Base-by-base conservation (phyloP, 805 yeast species). In the Suhomyces xylopsoci region DNA sequence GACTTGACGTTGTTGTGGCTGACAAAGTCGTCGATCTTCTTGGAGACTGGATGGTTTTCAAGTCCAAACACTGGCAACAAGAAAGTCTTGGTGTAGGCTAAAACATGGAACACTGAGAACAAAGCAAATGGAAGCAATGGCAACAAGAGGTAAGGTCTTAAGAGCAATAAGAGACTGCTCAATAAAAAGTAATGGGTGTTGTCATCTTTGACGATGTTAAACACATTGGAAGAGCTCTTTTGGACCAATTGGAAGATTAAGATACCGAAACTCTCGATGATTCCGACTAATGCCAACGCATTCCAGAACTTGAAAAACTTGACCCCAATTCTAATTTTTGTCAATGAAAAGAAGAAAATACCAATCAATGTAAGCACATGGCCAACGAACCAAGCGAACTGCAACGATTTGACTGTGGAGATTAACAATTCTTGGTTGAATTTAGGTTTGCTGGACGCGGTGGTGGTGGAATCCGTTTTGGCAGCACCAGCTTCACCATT, bases 81-180 rank as follows among this genome's bases (percentile, higher is more conserved):
- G 57, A 78, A 80, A 42, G 83, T 77, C 60, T 87, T 82, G 51
- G 80, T 58, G 73, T 89, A 93, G 17, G 87, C 84, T 62, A 91
- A 74, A 9, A 83, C 84, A 67, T 92, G 97, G 82, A 93, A 91
- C 17, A 84, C 65, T 7, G 97, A 86, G 68, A 87, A 92, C 52
- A 88, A 73, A 45, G 82, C 74, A 64, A 88, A 90, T 51, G 97
- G 96, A 22, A 85, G 66, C 56, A 87, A 71, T 2, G 96, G 80
- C 51, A 88, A 65, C 32, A 81, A 68, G 56, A 81, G 80, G 54
- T 79, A 81, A 46, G 86, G 83, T 58, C 90, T 80, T 53, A 84
- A 65, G 5, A 81, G 45, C 36, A 74, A 61, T 44, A 56, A 62
- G 79, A 70, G 83, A 84, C 82, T 43, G 74, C 75, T 55, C 80